Percentiles rank a stretch among this genome's conserved stretches.
These are phyloP conservation scores for Eutypa lata DNA, from an alignment of 2,329 filamentous ascomycete genomes.

Conservation along the genomic window DNA sequence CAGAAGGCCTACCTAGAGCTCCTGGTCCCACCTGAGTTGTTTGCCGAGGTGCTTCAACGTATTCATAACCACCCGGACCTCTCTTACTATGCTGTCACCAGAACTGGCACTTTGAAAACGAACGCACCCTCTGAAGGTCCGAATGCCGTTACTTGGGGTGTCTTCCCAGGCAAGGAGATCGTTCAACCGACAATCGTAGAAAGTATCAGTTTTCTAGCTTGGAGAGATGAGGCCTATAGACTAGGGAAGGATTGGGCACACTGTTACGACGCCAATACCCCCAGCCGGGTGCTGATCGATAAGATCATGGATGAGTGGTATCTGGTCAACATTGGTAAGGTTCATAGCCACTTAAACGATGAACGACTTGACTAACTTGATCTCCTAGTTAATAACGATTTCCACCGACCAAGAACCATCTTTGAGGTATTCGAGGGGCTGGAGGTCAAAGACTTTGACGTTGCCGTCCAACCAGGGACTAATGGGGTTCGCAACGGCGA, in stretches of 20 bases:
- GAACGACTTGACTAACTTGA: slow-evolving; percentile 9
- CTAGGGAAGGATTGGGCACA: slow-evolving; percentile 92
- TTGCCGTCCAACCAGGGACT: slow-evolving; percentile 28
- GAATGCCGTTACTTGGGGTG: slow-evolving; percentile 99
- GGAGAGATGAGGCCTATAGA: slow-evolving; percentile 96
- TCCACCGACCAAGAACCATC: slow-evolving; percentile 78
- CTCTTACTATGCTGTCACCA: slow-evolving; percentile 92
- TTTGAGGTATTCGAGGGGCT: slow-evolving; percentile 85
- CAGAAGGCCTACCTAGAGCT: slow-evolving; percentile 97
- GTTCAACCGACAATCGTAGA: slow-evolving; percentile 99
- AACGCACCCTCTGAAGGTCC: slow-evolving; percentile 84
- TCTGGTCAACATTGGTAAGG: slow-evolving; percentile 87
- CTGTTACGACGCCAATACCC: slow-evolving; percentile 74
- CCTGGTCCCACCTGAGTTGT: slow-evolving; percentile 76
- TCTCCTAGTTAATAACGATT: slow-evolving; percentile 88
- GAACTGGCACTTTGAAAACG: slow-evolving; percentile 74
- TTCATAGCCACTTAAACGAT: background rate
- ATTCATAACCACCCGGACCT: slow-evolving; percentile 77
- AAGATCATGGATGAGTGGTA: slow-evolving; percentile 88
- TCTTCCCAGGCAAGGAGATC: slow-evolving; percentile 97
- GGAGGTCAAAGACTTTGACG: slow-evolving; percentile 62
- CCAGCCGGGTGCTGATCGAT: slow-evolving; percentile 77
- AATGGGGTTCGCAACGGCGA: slow-evolving; percentile 22
- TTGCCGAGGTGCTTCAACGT: slow-evolving; percentile 71
- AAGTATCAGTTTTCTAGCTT: slow-evolving; percentile 93